Percentiles rank a stretch among this genome's conserved stretches.
Evolutionary conservation across 1,139 yeast genomes (phyloP).

Genomic region (Starmera stellimalicola): DNA sequence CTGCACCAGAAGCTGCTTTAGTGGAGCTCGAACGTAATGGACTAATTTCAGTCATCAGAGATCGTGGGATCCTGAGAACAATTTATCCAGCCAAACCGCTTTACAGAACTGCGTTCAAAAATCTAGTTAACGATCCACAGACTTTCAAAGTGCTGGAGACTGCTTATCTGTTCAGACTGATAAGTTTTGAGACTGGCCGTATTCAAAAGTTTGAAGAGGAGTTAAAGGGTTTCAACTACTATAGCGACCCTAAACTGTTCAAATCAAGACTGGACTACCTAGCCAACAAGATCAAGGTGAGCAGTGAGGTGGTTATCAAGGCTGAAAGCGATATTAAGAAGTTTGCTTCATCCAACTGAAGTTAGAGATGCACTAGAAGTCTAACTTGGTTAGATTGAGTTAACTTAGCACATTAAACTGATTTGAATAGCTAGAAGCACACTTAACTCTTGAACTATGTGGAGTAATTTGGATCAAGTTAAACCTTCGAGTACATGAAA

Average conservation of each 20-base stretch:
- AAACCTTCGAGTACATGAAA: no score
- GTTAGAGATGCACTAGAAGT: no score
- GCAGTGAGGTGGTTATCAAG: constrained; percentile 39
- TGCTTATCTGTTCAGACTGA: constrained; percentile 43
- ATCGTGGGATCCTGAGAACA: constrained; percentile 62
- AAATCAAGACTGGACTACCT: constrained; percentile 57
- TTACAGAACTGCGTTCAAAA: constrained; percentile 68
- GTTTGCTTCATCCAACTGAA: constrained; percentile 11
- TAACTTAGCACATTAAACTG: no score
- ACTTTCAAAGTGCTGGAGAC: constrained; percentile 58
- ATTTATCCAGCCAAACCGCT: constrained; percentile 80
- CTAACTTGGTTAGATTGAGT: no score
- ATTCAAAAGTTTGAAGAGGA: constrained; percentile 65
- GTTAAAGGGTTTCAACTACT: constrained; percentile 42
- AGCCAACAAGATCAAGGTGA: constrained; percentile 50
- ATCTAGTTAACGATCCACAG: constrained; percentile 48
- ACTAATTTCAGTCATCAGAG: constrained; percentile 55
- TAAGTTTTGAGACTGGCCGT: constrained; percentile 52
- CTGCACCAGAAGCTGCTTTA: constrained; percentile 45
- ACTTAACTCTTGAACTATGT: no score
- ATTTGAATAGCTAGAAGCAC: no score
- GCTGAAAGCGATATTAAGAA: constrained; percentile 31
- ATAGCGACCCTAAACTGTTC: constrained; percentile 41
- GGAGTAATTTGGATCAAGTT: no score
- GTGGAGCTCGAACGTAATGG: constrained; percentile 74